Evolutionary conservation across 306 rosid genomes (phyloP), one percentile per base, ranked within the genome.

Genomic region (Prunus davidiana): DNA sequence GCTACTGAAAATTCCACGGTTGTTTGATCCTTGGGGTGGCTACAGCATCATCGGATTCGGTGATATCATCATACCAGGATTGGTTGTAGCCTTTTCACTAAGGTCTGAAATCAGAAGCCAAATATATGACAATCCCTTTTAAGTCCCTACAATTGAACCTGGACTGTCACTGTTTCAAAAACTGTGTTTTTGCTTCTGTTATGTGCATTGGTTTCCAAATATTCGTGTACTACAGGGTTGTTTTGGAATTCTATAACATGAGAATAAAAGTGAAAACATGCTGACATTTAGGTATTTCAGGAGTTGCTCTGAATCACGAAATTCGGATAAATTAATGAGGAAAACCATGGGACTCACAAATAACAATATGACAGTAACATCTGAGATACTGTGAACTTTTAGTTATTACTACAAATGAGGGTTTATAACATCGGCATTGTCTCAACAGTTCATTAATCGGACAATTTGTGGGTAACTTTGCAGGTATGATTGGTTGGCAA

Each of bases 1-100:
- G 99, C 89, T 96, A 47, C 96, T 96, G 78, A 96, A 92, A 89
- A 92, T 92, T 74, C 99, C 99, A 0, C 93, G 99, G 71, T 71
- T 96, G 88, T 96, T 89, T 82, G 99, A 96, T 87, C 99, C 98
- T 67, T 96, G 99, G 99, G 99, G 99, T 81, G 99, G 99, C 74
- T 96, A 85, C 88, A 96, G 99, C 81, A 87, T 96, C 80, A 96
- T 96, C 2, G 99, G 99, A 73, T 96, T 96, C 24, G 99, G 99
- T 76, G 99, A 96, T 81, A 96, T 96, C 75, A 91, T 96, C 88
- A 80, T 96, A 80, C 99, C 99, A 1, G 99, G 99, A 78, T 87
- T 96, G 75, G 83, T 96, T 8, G 98, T 96, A 30, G 97, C 99
- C 73, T 96, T 96, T 86, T 88, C 99, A 6, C 85, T 92, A 78